Evolutionary conservation across 257 asterid species (phyloP).

Genomic region (Lantana camara): DNA sequence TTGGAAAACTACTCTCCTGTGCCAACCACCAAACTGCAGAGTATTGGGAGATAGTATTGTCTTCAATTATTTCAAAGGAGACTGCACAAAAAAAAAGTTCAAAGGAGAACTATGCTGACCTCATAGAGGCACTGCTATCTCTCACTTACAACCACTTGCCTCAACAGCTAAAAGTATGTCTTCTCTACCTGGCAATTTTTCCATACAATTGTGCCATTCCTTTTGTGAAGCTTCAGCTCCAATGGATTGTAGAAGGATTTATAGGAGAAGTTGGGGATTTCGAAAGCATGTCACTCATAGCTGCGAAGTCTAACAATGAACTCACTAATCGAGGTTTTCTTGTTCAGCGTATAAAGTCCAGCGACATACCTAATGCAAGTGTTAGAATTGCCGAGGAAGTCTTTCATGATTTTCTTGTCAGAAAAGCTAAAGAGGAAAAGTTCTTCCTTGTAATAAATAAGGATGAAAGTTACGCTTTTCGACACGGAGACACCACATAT

Average conservation of each 20-base stretch:
- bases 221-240: slow-evolving; percentile 8
- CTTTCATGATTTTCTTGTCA: not conserved
- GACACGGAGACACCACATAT: not conserved
- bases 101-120: not conserved
- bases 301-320: too few relatives aligned
- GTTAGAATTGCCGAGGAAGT: slow-evolving; percentile 9
- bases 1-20: not conserved
- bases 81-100: too few relatives aligned
- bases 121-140: not conserved
- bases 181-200: not conserved
- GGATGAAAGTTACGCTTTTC: not conserved
- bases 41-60: not conserved
- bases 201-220: not conserved
- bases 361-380: not conserved
- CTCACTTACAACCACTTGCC: not conserved
- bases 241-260: slow-evolving; percentile 28
- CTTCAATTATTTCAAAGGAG: not conserved
- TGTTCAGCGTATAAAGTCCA: slow-evolving; percentile 1
- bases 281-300: too few relatives aligned
- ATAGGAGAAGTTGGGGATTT: not conserved
- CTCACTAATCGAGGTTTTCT: too few relatives aligned
- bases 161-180: not conserved
- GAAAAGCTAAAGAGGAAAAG: slow-evolving; percentile 12
- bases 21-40: not conserved
- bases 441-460: slow-evolving; percentile 8